phyloP scores from a whole-genome alignment of 2,329 filamentous ascomycete species.

The Diaporthe citrichinensis region DNA sequence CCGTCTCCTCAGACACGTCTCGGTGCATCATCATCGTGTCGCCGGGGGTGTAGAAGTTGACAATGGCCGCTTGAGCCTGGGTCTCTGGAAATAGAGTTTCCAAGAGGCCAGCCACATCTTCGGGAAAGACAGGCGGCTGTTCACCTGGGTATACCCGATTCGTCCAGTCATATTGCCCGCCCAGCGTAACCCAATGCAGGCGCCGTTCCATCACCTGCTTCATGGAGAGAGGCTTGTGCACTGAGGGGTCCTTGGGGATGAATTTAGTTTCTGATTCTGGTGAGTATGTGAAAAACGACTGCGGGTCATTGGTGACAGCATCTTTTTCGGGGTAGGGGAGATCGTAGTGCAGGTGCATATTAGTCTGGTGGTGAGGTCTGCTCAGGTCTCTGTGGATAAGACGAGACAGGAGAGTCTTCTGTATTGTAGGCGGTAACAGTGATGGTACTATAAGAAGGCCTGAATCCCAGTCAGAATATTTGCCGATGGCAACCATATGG shows the following conservation, averaged over 20 bases:
- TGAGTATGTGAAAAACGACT: constrained; percentile 69
- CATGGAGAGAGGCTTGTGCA: constrained; percentile 83
- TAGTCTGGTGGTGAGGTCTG: constrained; percentile 83
- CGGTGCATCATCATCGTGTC: constrained; percentile 94
- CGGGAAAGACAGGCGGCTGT: constrained; percentile 79
- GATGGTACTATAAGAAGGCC: constrained; percentile 85
- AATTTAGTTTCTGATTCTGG: constrained; percentile 69
- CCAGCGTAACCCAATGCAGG: constrained; percentile 93
- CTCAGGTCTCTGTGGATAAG: constrained; percentile 78
- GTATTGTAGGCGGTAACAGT: constrained; percentile 78
- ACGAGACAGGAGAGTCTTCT: constrained; percentile 77
- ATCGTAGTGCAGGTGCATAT: constrained; percentile 67
- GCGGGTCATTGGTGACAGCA: constrained; percentile 17
- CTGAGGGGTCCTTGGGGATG: constrained; percentile 75
- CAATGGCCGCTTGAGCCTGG: constrained; percentile 87
- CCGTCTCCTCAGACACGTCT: constrained; percentile 89
- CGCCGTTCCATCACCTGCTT: constrained; percentile 82
- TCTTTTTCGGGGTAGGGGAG: constrained; percentile 48
- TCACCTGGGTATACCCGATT: constrained; percentile 82
- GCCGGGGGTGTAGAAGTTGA: constrained; percentile 92
- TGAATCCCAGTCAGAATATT: constrained; percentile 52
- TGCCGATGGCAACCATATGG: constrained; percentile 7
- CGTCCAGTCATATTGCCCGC: constrained; percentile 98
- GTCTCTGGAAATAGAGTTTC: constrained; percentile 82
- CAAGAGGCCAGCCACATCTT: constrained; percentile 78